Conservation (phyloP, 768 basidiomycete species). For the Hypholoma sublateritium region DNA sequence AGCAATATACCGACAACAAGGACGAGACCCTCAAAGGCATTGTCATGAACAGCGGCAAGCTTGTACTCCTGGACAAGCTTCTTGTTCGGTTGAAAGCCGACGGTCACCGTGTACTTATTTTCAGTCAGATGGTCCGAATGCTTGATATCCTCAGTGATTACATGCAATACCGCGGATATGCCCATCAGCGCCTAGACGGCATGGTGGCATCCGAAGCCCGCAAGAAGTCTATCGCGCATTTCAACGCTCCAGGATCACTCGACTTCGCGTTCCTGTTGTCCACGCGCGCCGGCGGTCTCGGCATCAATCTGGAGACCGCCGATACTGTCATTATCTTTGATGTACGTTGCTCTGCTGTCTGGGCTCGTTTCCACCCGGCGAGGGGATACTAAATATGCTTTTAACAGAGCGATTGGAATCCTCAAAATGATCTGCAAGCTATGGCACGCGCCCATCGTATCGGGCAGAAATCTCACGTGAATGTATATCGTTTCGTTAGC, state of each 20-base stretch:
- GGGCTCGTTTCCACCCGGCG: not conserved
- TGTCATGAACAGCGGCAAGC: slow-evolving; percentile 97
- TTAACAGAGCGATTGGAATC: slow-evolving; percentile 92
- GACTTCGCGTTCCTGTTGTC: slow-evolving; percentile 98
- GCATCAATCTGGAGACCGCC: slow-evolving; percentile 98
- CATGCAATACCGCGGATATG: slow-evolving; percentile 86
- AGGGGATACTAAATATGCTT: not conserved
- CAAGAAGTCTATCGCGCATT: slow-evolving; percentile 96
- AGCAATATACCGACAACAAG: slow-evolving; percentile 52
- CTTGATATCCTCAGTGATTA: slow-evolving; percentile 98
- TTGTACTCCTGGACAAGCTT: slow-evolving; percentile 97
- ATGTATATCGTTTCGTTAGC: slow-evolving; percentile 96
- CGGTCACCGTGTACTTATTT: slow-evolving; percentile 96
- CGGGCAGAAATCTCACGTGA: slow-evolving; percentile 98
- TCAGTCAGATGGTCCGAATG: slow-evolving; percentile 99
- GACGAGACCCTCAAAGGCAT: slow-evolving; percentile 94
- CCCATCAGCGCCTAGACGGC: slow-evolving; percentile 93
- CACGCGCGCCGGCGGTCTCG: slow-evolving; percentile 95
- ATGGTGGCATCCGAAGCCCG: slow-evolving; percentile 91
- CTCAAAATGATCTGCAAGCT: slow-evolving; percentile 97
- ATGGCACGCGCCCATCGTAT: slow-evolving; percentile 99
- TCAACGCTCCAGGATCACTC: slow-evolving; percentile 88
- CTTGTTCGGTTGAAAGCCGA: slow-evolving; percentile 87
- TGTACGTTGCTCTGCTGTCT: slow-evolving; percentile 48
- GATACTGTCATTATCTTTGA: slow-evolving; percentile 99